Base-by-base conservation (phyloP, 2,329 filamentous ascomycete genomes). In the Exophiala calicioides region DNA sequence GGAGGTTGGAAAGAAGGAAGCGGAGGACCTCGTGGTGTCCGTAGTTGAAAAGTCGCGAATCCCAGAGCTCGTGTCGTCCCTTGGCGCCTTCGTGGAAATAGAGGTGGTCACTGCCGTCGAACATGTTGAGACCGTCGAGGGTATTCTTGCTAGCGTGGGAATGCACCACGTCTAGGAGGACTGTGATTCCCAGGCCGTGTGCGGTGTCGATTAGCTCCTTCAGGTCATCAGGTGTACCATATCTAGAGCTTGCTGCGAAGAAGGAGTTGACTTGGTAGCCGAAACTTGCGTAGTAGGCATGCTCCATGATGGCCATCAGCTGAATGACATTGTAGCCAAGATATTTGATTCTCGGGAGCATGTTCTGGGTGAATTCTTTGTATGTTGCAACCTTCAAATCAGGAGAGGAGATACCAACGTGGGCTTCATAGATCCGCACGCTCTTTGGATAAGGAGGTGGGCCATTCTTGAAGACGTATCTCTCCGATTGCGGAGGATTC, bases 191-290 rank as follows among this genome's bases (percentile, higher is more conserved):
- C 76, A 98, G 72, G 51, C 88, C 80, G 62, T 98, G 93, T 3
- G 93, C 93, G 2, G 88, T 95, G 63, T 98, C 93, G 55, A 98
- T 88, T 37, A 98, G 79, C 75, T 97, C 91, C 69, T 95, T 98
- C 58, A 98, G 76, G 27, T 97, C 93, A 63, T 98, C 93, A 0
- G 93, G 93, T 1, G 84, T 80, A 31, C 93, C 93, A 64, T 95
- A 98, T 53, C 93, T 84, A 68, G 91, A 97, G 69, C 90, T 96
- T 9, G 91, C 90, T 20, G 93, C 93, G 62, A 97, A 98, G 76
- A 98, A 98, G 69, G 87, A 96, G 75, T 97, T 98, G 71, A 98
- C 82, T 69, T 98, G 93, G 68, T 98, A 98, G 35, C 93, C 93
- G 62, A 98, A 98, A 64, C 91, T 97, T 61, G 93, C 93, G 67